These are phyloP conservation scores for Allodekkera sacchari DNA, from an alignment of 805 yeast genomes.

Conservation along the genomic window DNA sequence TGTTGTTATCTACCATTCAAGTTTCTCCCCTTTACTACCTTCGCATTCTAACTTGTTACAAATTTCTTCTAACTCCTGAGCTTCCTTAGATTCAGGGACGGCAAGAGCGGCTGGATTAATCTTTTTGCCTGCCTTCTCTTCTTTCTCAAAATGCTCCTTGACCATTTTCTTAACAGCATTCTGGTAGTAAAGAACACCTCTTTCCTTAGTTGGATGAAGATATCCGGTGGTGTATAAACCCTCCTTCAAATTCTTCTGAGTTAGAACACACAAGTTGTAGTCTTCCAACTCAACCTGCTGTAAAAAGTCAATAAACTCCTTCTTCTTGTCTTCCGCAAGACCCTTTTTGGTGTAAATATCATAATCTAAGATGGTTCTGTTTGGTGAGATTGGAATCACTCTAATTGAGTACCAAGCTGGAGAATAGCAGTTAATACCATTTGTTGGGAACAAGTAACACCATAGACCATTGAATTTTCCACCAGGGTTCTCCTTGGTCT, in stretches of 20 bases:
- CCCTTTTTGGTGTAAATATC: conserved; percentile 58
- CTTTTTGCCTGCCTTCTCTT: conserved; percentile 34
- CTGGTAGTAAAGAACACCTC: conserved; percentile 52
- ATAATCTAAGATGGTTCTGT: conserved; percentile 49
- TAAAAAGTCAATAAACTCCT: conserved; percentile 55
- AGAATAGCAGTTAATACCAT: conserved; percentile 56
- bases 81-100: conserved; percentile 31
- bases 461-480: conserved; percentile 56
- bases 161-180: conserved; percentile 49
- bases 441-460: conserved; percentile 53
- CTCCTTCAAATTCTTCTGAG: conserved; percentile 54
- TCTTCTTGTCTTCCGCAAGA: conserved; percentile 39
- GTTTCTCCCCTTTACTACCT: conserved; percentile 24
- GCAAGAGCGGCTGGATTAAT: conserved; percentile 47
- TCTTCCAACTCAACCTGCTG: conserved; percentile 58
- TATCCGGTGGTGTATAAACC: conserved; percentile 53
- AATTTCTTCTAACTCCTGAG: conserved; percentile 41
- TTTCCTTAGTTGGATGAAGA: conserved; percentile 51
- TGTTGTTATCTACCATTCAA: conserved; percentile 18
- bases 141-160: conserved; percentile 40
- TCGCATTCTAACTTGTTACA: conserved; percentile 45
- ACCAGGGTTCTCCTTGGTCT: conserved; percentile 41
- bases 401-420: conserved; percentile 62
- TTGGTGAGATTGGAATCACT: conserved; percentile 46
- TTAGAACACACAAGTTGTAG: conserved; percentile 48